Base-by-base conservation (phyloP, 352 stramenopile genomes). In the Phytophthora cactorum region DNA sequence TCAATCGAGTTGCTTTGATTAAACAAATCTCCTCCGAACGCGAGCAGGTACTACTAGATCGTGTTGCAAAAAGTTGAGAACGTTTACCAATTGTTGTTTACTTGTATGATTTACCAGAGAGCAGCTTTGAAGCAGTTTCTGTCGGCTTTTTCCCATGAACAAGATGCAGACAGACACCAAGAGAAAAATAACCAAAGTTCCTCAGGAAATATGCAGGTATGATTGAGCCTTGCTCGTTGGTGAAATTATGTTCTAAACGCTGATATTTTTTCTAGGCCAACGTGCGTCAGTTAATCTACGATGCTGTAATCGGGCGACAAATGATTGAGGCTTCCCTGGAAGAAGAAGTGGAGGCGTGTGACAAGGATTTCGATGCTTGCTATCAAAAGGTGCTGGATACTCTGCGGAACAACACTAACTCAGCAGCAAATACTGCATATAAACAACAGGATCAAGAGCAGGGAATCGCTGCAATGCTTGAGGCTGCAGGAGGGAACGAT, bases 291-390 rank as follows among this genome's bases (percentile, higher is more conserved):
- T 50, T 94, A 22, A 79, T 94, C 14, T 87, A 91, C 22, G 86
- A 94, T 29, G 79, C 83, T 11, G 72, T 94, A 5, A 85, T 94
- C 12, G 86, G 86, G 0, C 77, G 87, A 25, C 70, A 94, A 66
- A 82, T 92, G 68, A 71, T 94, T 7, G 76, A 86, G 46, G 64
- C 77, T 2, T 74, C 85, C 1, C 52, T 94, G 9, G 77, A 85
- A n/a, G 75, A 88, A 31, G 76, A 93, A 67, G 70, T 75, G 12
- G 22, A 68, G 1, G 43, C 54, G 31, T 81, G 71, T 41, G 79
- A 90, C 14, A 61, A 75, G 2, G 79, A 88, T 12, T 81, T 76
- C 32, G 59, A 68, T 31, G 6, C 38, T 29, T 60, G 47, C 3
- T 89, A 82, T 60, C 62, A 61, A 5, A 47, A 52, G 2, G 47